Evolutionary conservation across 2,329 filamentous ascomycete species (phyloP), one percentile per base, ranked within the genome.

Genomic region (Aspergillus brasiliensis): DNA sequence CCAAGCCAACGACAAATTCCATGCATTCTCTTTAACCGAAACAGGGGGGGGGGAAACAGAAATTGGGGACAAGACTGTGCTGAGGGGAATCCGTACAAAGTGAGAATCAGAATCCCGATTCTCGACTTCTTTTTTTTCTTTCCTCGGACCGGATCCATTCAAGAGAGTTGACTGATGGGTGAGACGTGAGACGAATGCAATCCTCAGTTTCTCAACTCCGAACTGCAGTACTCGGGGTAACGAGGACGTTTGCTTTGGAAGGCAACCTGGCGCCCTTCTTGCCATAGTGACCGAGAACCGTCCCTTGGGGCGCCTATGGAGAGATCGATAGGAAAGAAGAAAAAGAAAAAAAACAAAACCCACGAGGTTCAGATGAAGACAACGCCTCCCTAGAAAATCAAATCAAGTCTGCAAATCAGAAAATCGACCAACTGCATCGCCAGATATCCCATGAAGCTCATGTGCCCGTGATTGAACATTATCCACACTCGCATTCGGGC

Each of bases 311-410:
- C 64, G 62, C 61, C 55, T 65, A 69, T 67, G 64, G 58, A 64
- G 65, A 67, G 59, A 62, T 62, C 31, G 31, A 34, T 34, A 34
- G 31, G 31, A 34, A 34, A 34, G 62, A 62, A 66, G 64, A 60
- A 67, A 65, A 69, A 68, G 68, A 63, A 70, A 72, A 74, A 69
- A 68, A 68, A 63, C 70, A 72, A 74, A 71, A 68, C 71, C 71
- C 73, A 70, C 69, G 70, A 72, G 70, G 71, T 74, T 71, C n/a
- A n/a, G n/a, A 76, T 76, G 71, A 75, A 75, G 71, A 76, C 72
- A 77, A 77, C 75, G 75, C 75, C 75, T 77, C 75, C 75, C 75
- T 77, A 75, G 71, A 73, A 72, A 75, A 75, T 73, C 51, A 63
- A 57, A 66, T 70, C 73, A 76, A 74, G 73, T 76, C 74, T 75